Evolutionary conservation across 2,329 filamentous ascomycete species (phyloP), one percentile per base, ranked within the genome.

Genomic region (Chrysoporthe cubensis): DNA sequence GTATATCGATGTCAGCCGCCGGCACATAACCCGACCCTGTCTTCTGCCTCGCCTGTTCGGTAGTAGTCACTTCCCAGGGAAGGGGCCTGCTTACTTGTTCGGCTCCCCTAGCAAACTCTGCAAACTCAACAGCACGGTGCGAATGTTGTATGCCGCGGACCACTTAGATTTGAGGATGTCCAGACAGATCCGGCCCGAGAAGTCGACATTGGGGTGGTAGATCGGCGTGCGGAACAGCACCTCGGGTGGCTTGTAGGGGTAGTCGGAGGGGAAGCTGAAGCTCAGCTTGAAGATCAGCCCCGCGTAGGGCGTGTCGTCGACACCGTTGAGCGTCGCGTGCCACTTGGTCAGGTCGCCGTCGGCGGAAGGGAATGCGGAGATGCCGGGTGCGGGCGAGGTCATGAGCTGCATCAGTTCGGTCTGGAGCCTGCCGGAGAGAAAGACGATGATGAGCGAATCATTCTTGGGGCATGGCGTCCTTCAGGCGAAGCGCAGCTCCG

Each of bases 101-200:
- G 96, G 96, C 81, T 99, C 96, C 37, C 95, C 96, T 43, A 99
- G 86, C 76, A 99, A 83, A 80, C 94, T 97, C 82, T 99, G 96
- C 80, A 99, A 81, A 74, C 95, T 98, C 75, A 99, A 80, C 66
- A 99, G 84, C 59, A 99, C 93, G 59, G 91, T 97, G 80, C 96
- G 93, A 70, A 97, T 94, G 77, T 98, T 98, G 86, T 97, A 96
- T 56, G 96, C 94, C 21, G 96, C 94, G 69, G 94, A 97, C 96
- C 96, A 99, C 83, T 97, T 97, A 80, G 98, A 96, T 86, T 97
- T 98, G 72, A 99, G 85, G 73, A 99, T 99, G 77, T 99, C 96
- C 70, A 99, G 86, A 79, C 96, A 99, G 80, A 99, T 99, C 66
- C 96, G 88, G 52, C 96, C 96, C 3, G 92, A 94, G 83, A 99